Percentiles rank a stretch among this genome's conserved stretches.
These are phyloP conservation scores for Irpex lacteus DNA, from an alignment of 1,284 basidiomycete species.

Conservation along the genomic window DNA sequence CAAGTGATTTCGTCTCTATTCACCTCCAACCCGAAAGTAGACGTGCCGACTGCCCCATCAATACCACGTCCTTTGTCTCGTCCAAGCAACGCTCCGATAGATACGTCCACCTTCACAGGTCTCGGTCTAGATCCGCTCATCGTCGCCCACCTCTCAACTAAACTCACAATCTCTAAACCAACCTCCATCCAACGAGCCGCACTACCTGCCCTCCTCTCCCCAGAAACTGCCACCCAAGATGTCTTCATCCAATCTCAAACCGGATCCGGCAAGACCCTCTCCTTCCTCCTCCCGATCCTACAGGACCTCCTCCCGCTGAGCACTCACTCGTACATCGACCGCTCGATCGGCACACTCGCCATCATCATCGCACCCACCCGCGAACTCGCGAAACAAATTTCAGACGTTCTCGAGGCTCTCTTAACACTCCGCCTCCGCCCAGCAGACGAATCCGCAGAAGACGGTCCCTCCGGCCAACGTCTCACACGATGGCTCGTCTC, in stretches of 20 bases:
- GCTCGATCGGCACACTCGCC: constrained; percentile 86
- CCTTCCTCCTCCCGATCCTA: constrained; percentile 94
- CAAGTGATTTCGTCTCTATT: constrained; percentile 93
- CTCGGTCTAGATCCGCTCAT: constrained; percentile 84
- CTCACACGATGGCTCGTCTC: constrained; percentile 94
- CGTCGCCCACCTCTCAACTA: constrained; percentile 73
- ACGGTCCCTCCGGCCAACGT: constrained; percentile 44
- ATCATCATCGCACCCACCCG: constrained; percentile 94
- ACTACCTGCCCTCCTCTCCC: constrained; percentile 69
- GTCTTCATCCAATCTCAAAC: constrained; percentile 97
- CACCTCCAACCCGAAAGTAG: constrained; percentile 75
- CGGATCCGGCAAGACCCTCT: constrained; percentile 95
- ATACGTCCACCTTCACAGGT: constrained; percentile 72
- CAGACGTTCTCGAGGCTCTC: constrained; percentile 63
- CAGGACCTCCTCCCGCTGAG: constrained; percentile 92
- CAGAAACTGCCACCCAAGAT: constrained; percentile 57
- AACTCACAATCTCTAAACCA: constrained; percentile 84
- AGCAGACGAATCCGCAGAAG: constrained; percentile 50
- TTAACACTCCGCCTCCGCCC: constrained; percentile 76
- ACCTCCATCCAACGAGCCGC: constrained; percentile 89
- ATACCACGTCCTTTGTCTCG: constrained; percentile 31
- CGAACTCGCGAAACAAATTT: constrained; percentile 94
- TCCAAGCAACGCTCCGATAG: constrained; percentile 83
- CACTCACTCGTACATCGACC: constrained; percentile 84
- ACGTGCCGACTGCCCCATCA: constrained; percentile 27